phyloP scores from a whole-genome alignment of 1,139 yeast genomes.

The Kodamaea arcana region DNA sequence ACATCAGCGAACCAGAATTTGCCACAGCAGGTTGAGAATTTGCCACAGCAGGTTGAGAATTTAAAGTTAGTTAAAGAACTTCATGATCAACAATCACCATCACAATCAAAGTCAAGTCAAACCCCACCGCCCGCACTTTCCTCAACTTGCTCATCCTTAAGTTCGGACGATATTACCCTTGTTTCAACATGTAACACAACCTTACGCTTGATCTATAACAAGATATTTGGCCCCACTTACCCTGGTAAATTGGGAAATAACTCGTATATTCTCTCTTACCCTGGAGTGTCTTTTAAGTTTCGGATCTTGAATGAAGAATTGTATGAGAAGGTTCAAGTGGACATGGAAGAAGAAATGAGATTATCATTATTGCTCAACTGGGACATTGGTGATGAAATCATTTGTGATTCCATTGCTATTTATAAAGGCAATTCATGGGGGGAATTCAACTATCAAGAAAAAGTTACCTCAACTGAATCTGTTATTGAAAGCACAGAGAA shows the following conservation, averaged over 20 bases:
- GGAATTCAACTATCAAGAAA: slow-evolving; percentile 15
- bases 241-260: slow-evolving; percentile 39
- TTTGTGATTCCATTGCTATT: slow-evolving; percentile 34
- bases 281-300: slow-evolving; percentile 52
- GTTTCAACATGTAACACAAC: slow-evolving; percentile 15
- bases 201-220: slow-evolving; percentile 48
- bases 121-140: slow-evolving; percentile 1
- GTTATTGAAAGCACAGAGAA: neutral
- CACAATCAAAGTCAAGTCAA: slow-evolving; percentile 1
- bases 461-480: neutral
- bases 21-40: too few species aligned
- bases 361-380: slow-evolving; percentile 33
- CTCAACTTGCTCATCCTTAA: slow-evolving; percentile 4
- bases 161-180: slow-evolving; percentile 6
- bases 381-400: slow-evolving; percentile 27
- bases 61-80: too few species aligned
- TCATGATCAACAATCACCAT: neutral
- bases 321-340: slow-evolving; percentile 12
- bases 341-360: slow-evolving; percentile 14
- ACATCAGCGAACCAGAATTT: neutral
- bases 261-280: slow-evolving; percentile 46
- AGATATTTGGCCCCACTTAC: slow-evolving; percentile 60
- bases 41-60: too few species aligned
- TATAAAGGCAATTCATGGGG: slow-evolving; percentile 31
- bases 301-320: slow-evolving; percentile 17